phyloP scores from a whole-genome alignment of 202 grass and related monocot genomes.

The Thinopyrum obtusiflorum region DNA sequence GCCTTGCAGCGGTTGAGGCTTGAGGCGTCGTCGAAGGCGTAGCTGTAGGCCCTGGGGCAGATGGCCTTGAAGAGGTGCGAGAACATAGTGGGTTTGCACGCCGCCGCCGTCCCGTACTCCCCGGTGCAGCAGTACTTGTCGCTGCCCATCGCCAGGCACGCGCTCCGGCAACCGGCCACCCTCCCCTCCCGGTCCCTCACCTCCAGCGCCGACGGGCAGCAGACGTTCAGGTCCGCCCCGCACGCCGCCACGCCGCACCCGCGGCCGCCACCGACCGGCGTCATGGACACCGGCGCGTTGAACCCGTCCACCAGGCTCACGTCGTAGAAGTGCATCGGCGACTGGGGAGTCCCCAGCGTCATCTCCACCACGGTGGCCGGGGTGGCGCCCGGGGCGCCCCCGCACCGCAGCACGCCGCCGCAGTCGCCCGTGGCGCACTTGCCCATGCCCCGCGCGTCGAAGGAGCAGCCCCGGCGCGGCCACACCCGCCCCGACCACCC shows the following conservation, averaged over 20 bases:
- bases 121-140: constrained; percentile 93
- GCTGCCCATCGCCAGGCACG: constrained; percentile 60
- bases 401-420: constrained; percentile 48
- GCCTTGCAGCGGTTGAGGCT: constrained; percentile 84
- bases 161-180: constrained; percentile 74
- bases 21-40: constrained; percentile 65
- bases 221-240: constrained; percentile 60
- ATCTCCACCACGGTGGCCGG: constrained; percentile 89
- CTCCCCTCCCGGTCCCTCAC: constrained; percentile 46
- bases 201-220: constrained; percentile 69
- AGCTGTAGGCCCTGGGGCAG: constrained; percentile 87
- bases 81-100: constrained; percentile 67
- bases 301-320: constrained; percentile 87
- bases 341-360: constrained; percentile 56
- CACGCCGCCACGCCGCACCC: constrained; percentile 79
- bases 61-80: constrained; percentile 87
- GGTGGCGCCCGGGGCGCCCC: constrained; percentile 26
- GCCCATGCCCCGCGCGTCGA: constrained; percentile 48
- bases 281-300: constrained; percentile 75
- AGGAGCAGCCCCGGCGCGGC: constrained; percentile 69
- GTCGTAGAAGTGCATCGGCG: constrained; percentile 81
- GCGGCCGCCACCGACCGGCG: constrained; percentile 61
- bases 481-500: constrained; percentile 85
- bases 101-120: constrained; percentile 47
- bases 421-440: constrained; percentile 74